phyloP scores from a whole-genome alignment of 352 stramenopile genomes.

The Pythium aquatile region DNA sequence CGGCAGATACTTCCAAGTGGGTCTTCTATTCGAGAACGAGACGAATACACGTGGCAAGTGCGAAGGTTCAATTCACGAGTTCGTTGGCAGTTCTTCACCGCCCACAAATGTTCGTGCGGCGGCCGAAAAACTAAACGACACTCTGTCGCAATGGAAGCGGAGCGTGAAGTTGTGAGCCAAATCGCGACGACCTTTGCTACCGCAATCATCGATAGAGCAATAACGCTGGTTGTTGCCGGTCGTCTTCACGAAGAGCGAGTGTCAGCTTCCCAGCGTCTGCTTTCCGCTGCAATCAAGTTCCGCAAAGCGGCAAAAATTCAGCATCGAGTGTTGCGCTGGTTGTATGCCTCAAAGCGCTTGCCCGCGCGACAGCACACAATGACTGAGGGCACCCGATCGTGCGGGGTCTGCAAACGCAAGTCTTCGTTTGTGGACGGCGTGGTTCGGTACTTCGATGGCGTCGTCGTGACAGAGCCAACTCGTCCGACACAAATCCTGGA shows the following conservation, averaged over 20 bases:
- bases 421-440: conserved; percentile 24
- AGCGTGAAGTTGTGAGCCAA: background rate
- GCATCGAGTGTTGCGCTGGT: conserved; percentile 26
- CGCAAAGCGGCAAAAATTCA: conserved; percentile 31
- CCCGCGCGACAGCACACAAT: background rate
- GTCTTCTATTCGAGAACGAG: background rate
- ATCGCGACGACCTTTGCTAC: background rate
- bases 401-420: conserved; percentile 4
- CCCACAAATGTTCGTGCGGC: background rate
- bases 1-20: background rate
- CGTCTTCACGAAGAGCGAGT: background rate
- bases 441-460: conserved; percentile 10
- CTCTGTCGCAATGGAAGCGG: background rate
- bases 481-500: background rate
- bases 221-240: background rate
- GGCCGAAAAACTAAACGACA: background rate
- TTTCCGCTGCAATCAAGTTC: conserved; percentile 14
- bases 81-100: background rate
- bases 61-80: background rate
- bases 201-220: background rate
- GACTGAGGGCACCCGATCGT: conserved; percentile 5
- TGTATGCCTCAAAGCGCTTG: conserved; percentile 21
- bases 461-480: background rate
- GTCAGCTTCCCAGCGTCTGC: background rate
- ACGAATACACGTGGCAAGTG: background rate